Evolutionary conservation across 2,329 filamentous ascomycete species (phyloP), one percentile per base, ranked within the genome.

Genomic region (Ophiocordyceps camponoti-rufipedis): DNA sequence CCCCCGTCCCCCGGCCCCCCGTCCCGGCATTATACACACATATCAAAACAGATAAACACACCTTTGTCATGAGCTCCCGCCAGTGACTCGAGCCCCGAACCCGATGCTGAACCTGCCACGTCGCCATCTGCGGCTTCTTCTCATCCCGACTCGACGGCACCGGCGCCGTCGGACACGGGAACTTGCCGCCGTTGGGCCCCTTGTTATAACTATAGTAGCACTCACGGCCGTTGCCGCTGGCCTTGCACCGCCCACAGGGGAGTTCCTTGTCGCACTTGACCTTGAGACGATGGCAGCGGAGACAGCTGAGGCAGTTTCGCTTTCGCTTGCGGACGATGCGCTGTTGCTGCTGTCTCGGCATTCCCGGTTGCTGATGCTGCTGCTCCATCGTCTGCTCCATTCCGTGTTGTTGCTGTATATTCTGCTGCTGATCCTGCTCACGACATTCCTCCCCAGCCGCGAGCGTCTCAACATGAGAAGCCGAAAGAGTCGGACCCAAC

Each of bases 141-240:
- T 55, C 53, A 14, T 58, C 56, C 11, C 29, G 55, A 51, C 18
- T 57, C 54, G 13, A 45, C 42, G 14, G 49, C 39, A 19, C 49
- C 1, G 55, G 54, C 10, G 54, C 55, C 1, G 55, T 55, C 8
- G 57, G 55, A 43, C 55, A 58, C 11, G 59, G 56, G 44, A 60
- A 62, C 46, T 58, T 60, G 48, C 58, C 59, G 23, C 56, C 56
- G 44, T 61, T 61, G 38, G 57, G 55, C 1, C 59, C 58, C 46
- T 62, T 61, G 52, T 61, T 61, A 51, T 58, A 61, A 47, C 53
- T 62, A 47, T 62, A 62, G 46, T 61, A 62, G 47, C 60, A 62
- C 32, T 60, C 58, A 11, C 58, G 49, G 11, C 55, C 58, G 42
- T 62, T 60, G 19, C 59, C 59, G 32, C 58, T 62, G 8, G 53